A percentile compares a stretch with the other conserved stretches of the same genome.
Evolutionary conservation across 495 filamentous ascomycete genomes (phyloP).

Genomic region (Talaromyces stipitatus): DNA sequence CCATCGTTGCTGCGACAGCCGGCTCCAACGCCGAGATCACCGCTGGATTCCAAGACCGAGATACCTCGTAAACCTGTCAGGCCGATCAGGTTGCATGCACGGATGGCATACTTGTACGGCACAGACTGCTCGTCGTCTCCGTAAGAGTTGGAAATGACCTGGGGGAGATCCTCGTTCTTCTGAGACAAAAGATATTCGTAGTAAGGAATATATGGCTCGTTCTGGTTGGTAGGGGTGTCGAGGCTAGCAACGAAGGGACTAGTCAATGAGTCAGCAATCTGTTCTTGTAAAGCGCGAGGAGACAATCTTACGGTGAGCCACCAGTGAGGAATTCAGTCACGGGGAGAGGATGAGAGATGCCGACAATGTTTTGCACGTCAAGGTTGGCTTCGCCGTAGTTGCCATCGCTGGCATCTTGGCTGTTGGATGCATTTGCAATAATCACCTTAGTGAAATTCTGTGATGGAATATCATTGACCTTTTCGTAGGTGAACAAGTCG

Average conservation of each 20-base stretch:
- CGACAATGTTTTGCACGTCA: constrained; percentile 57
- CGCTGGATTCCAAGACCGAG: constrained; percentile 61
- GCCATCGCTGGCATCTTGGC: constrained; percentile 32
- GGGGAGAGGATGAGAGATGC: constrained; percentile 47
- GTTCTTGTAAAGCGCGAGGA: neutral
- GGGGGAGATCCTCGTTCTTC: constrained; percentile 50
- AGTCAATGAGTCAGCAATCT: neutral
- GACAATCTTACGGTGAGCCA: constrained; percentile 36
- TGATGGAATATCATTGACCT: constrained; percentile 24
- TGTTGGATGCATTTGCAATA: constrained; percentile 47
- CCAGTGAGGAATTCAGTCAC: constrained; percentile 56
- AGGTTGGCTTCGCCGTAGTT: constrained; percentile 56
- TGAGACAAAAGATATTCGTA: constrained; percentile 52
- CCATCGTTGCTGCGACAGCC: constrained; percentile 61
- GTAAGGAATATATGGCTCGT: constrained; percentile 72
- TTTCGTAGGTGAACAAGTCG: constrained; percentile 25
- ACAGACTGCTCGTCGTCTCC: constrained; percentile 70
- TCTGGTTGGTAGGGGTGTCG: constrained; percentile 51
- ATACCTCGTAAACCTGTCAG: constrained; percentile 61
- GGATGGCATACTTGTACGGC: constrained; percentile 52
- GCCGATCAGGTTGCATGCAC: constrained; percentile 60
- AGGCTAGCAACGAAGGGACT: constrained; percentile 50
- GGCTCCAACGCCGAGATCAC: constrained; percentile 64
- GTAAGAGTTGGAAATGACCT: constrained; percentile 72
- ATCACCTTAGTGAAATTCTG: constrained; percentile 50